Percentiles rank a stretch among this genome's conserved stretches.
phyloP scores from a whole-genome alignment of 768 basidiomycete species.

The Leucogyrophana mollusca region DNA sequence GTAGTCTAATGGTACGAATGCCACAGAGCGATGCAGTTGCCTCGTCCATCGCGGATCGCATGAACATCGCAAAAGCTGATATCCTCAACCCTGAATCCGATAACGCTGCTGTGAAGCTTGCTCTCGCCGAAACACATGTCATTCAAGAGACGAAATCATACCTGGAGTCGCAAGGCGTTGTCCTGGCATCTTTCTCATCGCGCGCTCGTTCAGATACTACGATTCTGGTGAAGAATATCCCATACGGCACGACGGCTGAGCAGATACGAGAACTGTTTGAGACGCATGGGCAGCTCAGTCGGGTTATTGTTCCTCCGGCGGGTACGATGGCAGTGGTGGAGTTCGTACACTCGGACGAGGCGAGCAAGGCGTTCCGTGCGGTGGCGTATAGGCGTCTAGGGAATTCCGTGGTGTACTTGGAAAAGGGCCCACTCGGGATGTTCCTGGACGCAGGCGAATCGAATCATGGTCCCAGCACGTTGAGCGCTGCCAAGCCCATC shows the following conservation, averaged over 20 bases:
- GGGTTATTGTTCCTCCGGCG: constrained; percentile 84
- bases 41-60: constrained; percentile 84
- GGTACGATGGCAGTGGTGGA: constrained; percentile 94
- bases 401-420: constrained; percentile 88
- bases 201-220: constrained; percentile 68
- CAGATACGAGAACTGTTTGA: constrained; percentile 82
- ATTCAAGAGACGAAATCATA: constrained; percentile 93
- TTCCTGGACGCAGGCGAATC: constrained; percentile 42
- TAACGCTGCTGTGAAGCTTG: constrained; percentile 89
- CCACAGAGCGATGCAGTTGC: constrained; percentile 88
- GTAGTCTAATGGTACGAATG: constrained; percentile 19
- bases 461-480: constrained; percentile 7
- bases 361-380: constrained; percentile 71
- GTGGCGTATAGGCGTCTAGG: constrained; percentile 87
- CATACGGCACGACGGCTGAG: constrained; percentile 76
- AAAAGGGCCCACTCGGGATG: constrained; percentile 87
- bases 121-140: constrained; percentile 94
- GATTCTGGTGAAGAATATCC: constrained; percentile 95
- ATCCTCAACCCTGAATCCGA: constrained; percentile 83
- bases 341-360: constrained; percentile 69
- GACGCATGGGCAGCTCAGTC: constrained; percentile 64
- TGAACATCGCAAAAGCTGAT: constrained; percentile 84
- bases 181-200: constrained; percentile 56
- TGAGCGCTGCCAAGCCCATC: constrained; percentile 28
- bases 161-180: constrained; percentile 74